Percentiles rank a stretch among this genome's conserved stretches.
Conservation (phyloP, 495 filamentous ascomycete genomes). For the Bryoglossum gracile region DNA sequence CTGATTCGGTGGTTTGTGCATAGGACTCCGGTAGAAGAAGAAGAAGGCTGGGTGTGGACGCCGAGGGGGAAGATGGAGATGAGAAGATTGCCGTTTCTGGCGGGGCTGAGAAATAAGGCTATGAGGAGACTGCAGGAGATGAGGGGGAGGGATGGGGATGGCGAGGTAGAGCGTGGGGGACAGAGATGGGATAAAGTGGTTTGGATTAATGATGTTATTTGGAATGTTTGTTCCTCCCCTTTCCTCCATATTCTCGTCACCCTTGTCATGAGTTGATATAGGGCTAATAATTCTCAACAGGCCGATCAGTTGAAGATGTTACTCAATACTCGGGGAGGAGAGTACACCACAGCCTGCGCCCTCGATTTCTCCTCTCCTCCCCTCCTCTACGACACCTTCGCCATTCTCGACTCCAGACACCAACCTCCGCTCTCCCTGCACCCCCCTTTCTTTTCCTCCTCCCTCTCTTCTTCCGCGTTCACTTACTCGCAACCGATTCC, state of each 20-base stretch:
- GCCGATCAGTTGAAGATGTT: slow-evolving; percentile 58
- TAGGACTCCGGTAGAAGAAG: too few relatives aligned
- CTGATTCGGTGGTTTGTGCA: too few relatives aligned
- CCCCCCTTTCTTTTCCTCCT: slow-evolving; percentile 67
- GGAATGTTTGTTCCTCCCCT: slow-evolving; percentile 25
- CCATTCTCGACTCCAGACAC: slow-evolving; percentile 63
- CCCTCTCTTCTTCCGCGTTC: slow-evolving; percentile 6
- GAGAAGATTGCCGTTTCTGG: too few relatives aligned
- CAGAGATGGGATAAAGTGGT: slow-evolving; percentile 66
- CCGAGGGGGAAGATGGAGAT: slow-evolving; percentile 24
- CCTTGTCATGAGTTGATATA: too few relatives aligned
- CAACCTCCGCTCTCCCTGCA: slow-evolving; percentile 48
- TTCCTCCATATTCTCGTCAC: background rate
- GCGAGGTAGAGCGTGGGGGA: too few relatives aligned
- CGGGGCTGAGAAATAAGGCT: too few relatives aligned
- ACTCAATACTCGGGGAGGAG: slow-evolving; percentile 61
- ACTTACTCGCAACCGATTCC: slow-evolving; percentile 7
- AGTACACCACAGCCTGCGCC: slow-evolving; percentile 75
- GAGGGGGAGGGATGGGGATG: too few relatives aligned
- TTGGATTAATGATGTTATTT: slow-evolving; percentile 71
- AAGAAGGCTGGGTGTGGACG: slow-evolving; percentile 51
- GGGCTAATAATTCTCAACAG: too few relatives aligned
- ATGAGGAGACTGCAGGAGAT: too few relatives aligned
- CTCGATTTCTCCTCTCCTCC: slow-evolving; percentile 65
- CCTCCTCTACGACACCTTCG: slow-evolving; percentile 81